Conservation (phyloP, 2,329 filamentous ascomycete species). For the Fusarium nematophilum region DNA sequence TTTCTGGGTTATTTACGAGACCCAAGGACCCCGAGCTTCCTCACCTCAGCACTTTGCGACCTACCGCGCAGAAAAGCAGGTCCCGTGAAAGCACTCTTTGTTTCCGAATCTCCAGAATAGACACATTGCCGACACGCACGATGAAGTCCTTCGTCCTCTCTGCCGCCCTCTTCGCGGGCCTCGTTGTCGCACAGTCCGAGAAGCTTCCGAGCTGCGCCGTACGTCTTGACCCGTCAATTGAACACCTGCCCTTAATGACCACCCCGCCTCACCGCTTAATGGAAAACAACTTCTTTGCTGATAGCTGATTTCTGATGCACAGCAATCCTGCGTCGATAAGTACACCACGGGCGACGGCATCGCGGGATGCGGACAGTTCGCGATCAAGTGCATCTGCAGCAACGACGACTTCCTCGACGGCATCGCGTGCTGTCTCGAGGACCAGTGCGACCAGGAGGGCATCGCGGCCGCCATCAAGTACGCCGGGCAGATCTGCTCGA, state of each 20-base stretch:
- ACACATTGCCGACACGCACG: slow-evolving; percentile 18
- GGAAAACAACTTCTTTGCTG: slow-evolving; percentile 7
- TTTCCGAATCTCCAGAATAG: not conserved
- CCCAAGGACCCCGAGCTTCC: slow-evolving; percentile 2
- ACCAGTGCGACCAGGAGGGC: slow-evolving; percentile 48
- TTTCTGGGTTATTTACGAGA: not conserved
- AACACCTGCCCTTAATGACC: not conserved
- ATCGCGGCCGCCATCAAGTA: slow-evolving; percentile 51
- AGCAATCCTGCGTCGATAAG: slow-evolving; percentile 49
- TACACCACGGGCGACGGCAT: slow-evolving; percentile 49
- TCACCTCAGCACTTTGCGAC: too few relatives aligned
- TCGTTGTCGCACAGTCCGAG: slow-evolving; percentile 49
- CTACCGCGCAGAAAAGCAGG: too few relatives aligned
- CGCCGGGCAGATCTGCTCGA: slow-evolving; percentile 54
- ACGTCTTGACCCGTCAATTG: slow-evolving; percentile 35
- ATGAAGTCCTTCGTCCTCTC: slow-evolving; percentile 52
- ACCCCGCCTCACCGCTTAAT: not conserved
- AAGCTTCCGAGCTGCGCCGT: slow-evolving; percentile 54
- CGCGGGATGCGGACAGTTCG: slow-evolving; percentile 52
- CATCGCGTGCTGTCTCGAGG: slow-evolving; percentile 57
- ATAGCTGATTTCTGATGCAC: not conserved
- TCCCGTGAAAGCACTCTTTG: not conserved
- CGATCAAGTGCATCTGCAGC: slow-evolving; percentile 56
- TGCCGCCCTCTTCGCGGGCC: slow-evolving; percentile 46
- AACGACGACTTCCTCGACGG: slow-evolving; percentile 53